A percentile compares a stretch with the other conserved stretches of the same genome.
Evolutionary conservation across 306 rosid genomes (phyloP).

Genomic region (Datisca glomerata): DNA sequence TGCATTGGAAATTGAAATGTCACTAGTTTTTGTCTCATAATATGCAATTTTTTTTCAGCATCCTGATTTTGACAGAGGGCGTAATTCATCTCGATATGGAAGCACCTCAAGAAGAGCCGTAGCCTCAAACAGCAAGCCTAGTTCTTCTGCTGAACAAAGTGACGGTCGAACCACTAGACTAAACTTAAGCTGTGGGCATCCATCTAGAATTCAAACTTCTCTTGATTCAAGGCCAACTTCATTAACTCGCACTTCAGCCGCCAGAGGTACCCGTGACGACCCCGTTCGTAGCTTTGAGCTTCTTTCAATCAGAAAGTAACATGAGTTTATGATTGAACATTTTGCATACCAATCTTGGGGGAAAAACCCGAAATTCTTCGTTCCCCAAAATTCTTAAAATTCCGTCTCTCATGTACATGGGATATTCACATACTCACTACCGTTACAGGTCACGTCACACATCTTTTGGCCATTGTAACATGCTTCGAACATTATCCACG

Average conservation of each 20-base stretch:
- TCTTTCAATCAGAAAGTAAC: conserved; percentile 69
- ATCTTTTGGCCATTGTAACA: conserved; percentile 23
- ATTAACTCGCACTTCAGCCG: conserved; percentile 25
- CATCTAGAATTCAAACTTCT: conserved; percentile 36
- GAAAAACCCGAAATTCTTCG: conserved; percentile 15
- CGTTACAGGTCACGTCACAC: conserved; percentile 15
- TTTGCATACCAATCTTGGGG: conserved; percentile 9
- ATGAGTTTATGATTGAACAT: neutral
- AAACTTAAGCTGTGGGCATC: conserved; percentile 35
- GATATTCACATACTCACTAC: conserved; percentile 13
- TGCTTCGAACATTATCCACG: conserved; percentile 13
- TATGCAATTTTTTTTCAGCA: conserved; percentile 35
- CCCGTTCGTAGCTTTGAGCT: conserved; percentile 81
- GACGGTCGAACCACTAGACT: conserved; percentile 50
- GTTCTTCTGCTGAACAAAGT: conserved; percentile 56
- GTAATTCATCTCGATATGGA: conserved; percentile 59
- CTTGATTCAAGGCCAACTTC: conserved; percentile 41
- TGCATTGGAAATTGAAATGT: too few relatives aligned
- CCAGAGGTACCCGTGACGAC: conserved; percentile 65
- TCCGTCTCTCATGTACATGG: conserved; percentile 24
- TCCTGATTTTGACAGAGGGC: conserved; percentile 57
- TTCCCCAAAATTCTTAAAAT: conserved; percentile 16
- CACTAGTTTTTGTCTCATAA: neutral
- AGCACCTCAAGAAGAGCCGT: conserved; percentile 76
- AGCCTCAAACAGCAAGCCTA: conserved; percentile 40